A percentile compares a stretch with the other conserved stretches of the same genome.
These are phyloP conservation scores for Raffaelea albimanens DNA, from an alignment of 2,329 filamentous ascomycete genomes.

Conservation along the genomic window DNA sequence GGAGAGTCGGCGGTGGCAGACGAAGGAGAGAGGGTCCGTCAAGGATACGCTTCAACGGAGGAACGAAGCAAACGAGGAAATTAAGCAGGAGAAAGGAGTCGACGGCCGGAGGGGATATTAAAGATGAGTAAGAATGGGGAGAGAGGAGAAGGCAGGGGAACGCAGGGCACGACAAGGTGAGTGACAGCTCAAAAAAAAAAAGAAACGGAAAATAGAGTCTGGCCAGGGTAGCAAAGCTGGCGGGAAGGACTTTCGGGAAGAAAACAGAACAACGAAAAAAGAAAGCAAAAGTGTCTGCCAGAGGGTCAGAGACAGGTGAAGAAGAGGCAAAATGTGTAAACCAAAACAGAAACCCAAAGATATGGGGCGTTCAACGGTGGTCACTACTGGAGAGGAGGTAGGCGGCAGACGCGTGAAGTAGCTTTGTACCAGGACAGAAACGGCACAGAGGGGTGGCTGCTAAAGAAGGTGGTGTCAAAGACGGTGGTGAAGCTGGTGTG, in stretches of 20 bases:
- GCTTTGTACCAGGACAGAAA: neutral
- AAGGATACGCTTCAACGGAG: too few relatives aligned
- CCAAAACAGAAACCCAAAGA: neutral
- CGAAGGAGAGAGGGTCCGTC: too few relatives aligned
- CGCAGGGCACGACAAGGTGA: neutral
- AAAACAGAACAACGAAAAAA: neutral
- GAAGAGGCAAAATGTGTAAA: neutral
- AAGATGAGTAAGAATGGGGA: too few relatives aligned
- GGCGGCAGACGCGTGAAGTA: too few relatives aligned
- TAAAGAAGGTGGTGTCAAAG: neutral
- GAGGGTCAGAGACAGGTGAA: neutral
- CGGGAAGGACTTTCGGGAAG: neutral
- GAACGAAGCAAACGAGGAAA: too few relatives aligned
- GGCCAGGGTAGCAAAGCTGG: neutral
- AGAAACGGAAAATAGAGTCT: neutral
- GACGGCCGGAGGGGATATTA: too few relatives aligned
- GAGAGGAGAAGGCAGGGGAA: neutral
- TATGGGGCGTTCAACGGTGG: too few relatives aligned
- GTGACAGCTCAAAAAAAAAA: neutral
- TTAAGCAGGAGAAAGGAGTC: too few relatives aligned
- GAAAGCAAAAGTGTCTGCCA: neutral
- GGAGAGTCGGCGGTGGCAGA: too few relatives aligned
- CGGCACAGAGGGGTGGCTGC: neutral
- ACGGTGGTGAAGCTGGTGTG: neutral
- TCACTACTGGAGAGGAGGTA: too few relatives aligned